These are phyloP conservation scores for Coniophora puteana DNA, from an alignment of 1,284 basidiomycete species.

Conservation along the genomic window DNA sequence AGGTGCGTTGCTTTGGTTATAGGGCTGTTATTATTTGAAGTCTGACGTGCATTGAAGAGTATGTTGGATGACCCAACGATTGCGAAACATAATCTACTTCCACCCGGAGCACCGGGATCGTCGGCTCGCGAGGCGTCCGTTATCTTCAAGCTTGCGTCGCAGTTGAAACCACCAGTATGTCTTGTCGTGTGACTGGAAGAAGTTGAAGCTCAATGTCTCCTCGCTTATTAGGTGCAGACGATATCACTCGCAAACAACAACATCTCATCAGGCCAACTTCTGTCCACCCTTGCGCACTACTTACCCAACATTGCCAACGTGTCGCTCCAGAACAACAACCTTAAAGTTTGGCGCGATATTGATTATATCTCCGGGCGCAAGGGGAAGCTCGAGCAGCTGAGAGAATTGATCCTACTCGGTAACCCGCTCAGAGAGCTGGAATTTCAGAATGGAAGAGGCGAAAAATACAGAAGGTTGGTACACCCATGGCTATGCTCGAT, in stretches of 20 bases:
- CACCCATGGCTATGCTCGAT: constrained; percentile 4
- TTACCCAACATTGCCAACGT: constrained; percentile 75
- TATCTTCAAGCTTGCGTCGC: constrained; percentile 80
- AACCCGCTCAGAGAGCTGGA: constrained; percentile 77
- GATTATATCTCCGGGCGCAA: constrained; percentile 58
- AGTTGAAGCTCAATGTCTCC: constrained; percentile 10
- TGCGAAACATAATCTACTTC: constrained; percentile 57
- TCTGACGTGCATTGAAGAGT: constrained; percentile 26
- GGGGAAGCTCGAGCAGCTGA: constrained; percentile 57
- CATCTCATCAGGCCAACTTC: constrained; percentile 41
- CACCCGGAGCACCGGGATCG: constrained; percentile 63
- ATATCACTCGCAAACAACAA: constrained; percentile 71
- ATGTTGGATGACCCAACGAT: constrained; percentile 74
- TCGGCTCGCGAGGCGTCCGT: constrained; percentile 68
- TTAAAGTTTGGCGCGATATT: constrained; percentile 65
- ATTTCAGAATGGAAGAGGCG: constrained; percentile 47
- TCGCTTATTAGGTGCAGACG: constrained; percentile 55
- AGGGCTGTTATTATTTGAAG: constrained; percentile 27
- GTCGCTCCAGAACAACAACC: constrained; percentile 73
- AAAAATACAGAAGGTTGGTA: constrained; percentile 64
- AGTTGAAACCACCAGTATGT: constrained; percentile 71
- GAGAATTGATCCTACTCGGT: constrained; percentile 76
- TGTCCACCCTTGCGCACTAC: constrained; percentile 60
- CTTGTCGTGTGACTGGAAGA: constrained; percentile 2
- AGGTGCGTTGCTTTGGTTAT: constrained; percentile 42